Evolutionary conservation across 2,329 filamentous ascomycete genomes (phyloP).

Genomic region (Ceratocystis lukuohia): DNA sequence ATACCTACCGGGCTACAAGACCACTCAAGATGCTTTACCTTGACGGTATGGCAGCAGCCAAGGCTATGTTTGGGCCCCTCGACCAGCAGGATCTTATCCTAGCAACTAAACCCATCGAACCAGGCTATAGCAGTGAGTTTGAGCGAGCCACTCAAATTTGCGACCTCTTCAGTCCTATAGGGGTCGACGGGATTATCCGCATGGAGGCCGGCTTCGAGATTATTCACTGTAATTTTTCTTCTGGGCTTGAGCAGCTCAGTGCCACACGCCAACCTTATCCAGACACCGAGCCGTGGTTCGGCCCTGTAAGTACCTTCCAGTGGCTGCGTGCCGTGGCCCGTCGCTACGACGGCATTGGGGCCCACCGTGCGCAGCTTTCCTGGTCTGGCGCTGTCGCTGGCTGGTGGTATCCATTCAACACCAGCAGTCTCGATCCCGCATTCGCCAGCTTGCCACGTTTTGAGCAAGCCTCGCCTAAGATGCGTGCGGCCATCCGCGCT

Average conservation of each 20-base stretch:
- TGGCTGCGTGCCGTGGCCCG: slow-evolving; percentile 32
- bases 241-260: slow-evolving; percentile 30
- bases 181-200: slow-evolving; percentile 51
- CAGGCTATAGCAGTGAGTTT: slow-evolving; percentile 28
- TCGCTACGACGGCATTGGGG: slow-evolving; percentile 35
- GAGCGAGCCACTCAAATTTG: slow-evolving; percentile 44
- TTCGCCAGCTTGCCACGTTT: slow-evolving; percentile 28
- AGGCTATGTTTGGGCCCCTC: slow-evolving; percentile 50
- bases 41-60: slow-evolving; percentile 57
- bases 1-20: slow-evolving; percentile 48
- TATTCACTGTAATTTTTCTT: slow-evolving; percentile 50
- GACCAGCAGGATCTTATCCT: slow-evolving; percentile 54
- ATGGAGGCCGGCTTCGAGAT: slow-evolving; percentile 61
- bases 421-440: slow-evolving; percentile 30
- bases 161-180: slow-evolving; percentile 37
- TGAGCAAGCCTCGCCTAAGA: slow-evolving; percentile 23
- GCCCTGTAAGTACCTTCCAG: slow-evolving; percentile 27
- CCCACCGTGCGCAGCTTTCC: slow-evolving; percentile 32
- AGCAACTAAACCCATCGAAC: slow-evolving; percentile 27
- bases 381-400: slow-evolving; percentile 40
- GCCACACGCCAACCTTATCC: slow-evolving; percentile 24
- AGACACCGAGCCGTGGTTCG: slow-evolving; percentile 18
- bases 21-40: slow-evolving; percentile 51
- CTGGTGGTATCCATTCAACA: slow-evolving; percentile 38
- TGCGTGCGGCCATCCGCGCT: slow-evolving; percentile 28